phyloP scores from a whole-genome alignment of 306 rosid genomes.

The Argentina anserina region DNA sequence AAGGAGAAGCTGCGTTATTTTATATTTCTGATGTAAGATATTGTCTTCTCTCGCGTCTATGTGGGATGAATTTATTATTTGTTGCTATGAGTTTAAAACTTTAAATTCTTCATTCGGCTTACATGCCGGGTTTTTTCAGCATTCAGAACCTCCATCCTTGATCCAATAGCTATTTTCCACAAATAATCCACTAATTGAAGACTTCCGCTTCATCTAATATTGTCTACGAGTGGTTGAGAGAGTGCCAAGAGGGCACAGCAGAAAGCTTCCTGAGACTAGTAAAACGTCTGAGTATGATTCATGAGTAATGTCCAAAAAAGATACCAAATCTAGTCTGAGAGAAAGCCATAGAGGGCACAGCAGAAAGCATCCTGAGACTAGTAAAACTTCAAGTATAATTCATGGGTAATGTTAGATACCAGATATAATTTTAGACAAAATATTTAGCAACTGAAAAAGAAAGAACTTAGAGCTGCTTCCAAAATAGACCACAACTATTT shows the following conservation, averaged over 20 bases:
- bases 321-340: too few species aligned
- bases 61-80: neutral
- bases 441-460: neutral
- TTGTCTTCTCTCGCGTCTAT: rapidly evolving
- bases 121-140: neutral
- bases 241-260: too few species aligned
- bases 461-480: neutral
- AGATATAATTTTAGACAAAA: neutral
- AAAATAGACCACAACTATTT: neutral
- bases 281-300: neutral
- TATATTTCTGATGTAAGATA: neutral
- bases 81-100: neutral
- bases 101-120: neutral
- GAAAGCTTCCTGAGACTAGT: neutral
- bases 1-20: neutral
- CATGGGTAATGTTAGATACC: neutral
- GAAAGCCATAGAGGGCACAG: neutral
- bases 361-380: neutral
- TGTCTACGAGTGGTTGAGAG: neutral
- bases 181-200: neutral
- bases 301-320: neutral
- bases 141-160: neutral
- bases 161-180: neutral
- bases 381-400: neutral
- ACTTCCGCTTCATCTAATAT: neutral